Evolutionary conservation across 371 early-diverging fungal genomes (phyloP), one percentile per base, ranked within the genome.

Genomic region (Mortierella sp.): DNA sequence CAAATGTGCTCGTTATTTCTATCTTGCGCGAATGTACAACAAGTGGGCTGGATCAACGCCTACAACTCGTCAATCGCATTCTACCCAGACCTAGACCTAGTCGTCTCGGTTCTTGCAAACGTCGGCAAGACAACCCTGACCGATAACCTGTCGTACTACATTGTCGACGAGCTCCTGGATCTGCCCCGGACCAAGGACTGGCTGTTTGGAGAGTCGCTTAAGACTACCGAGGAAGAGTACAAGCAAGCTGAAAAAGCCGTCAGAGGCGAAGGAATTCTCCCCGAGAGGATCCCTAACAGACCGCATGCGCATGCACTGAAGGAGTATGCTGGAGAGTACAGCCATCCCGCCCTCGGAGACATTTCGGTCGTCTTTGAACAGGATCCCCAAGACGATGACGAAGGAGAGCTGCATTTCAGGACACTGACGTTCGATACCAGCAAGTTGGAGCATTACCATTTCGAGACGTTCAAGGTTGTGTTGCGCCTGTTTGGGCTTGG

Each of bases 361-460:
- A 10, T 69, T 2, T 21, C 64, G 8, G 11, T 78, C 24, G 2
- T 53, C 16, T 28, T 54, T 21, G 54, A 51, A 26, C 6, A 40
- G 34, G 46, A 21, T 10, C 4, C 54, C 21, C n/a, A 54, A 5
- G 31, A 43, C 3, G 76, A 51, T 4, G 24, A 54, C 2, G 54
- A 67, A 24, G 67, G 34, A 10, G 37, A 24, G 40, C 28, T 54
- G 46, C 9, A 10, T 19, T 43, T 34, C 54, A n/a, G 28, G n/a
- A 3, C 9, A 0, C 3, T 21, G 11, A 21, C 43, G 8, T 40
- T 69, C 21, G 3, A 44, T 34, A 50, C 2, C 50, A 19, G 13
- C 31, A 10, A 10, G n/a, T n/a, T 78, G 48, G 44, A 50, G 16
- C 74, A 78, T n/a, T 43, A 78, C 34, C 78, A 78, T 54, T 78